Percentiles rank a stretch among this genome's conserved stretches.
Evolutionary conservation across 352 stramenopile species (phyloP).

Genomic region (Phytophthora cactorum): DNA sequence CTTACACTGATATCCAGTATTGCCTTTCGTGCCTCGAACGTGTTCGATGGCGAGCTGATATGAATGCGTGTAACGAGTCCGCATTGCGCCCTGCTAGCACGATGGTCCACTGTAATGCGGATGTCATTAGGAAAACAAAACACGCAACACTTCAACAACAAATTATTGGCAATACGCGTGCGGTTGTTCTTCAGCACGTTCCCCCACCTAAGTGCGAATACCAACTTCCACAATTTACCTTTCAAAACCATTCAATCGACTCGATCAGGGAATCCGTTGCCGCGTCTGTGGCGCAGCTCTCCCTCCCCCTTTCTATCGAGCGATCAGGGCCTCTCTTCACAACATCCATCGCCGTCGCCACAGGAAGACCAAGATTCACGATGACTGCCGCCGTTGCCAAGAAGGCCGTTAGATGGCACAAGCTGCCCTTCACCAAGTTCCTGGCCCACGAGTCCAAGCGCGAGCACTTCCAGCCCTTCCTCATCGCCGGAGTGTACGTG

Average conservation of each 20-base stretch:
- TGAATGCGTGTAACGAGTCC: too few species aligned
- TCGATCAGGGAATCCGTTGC: constrained; percentile 11
- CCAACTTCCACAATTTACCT: neutral
- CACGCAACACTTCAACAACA: neutral
- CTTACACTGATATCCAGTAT: too few species aligned
- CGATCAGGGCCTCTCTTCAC: constrained; percentile 30
- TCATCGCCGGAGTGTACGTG: constrained; percentile 76
- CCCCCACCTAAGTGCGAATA: constrained; percentile 20
- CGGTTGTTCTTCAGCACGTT: neutral
- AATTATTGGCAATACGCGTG: too few species aligned
- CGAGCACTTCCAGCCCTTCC: constrained; percentile 86
- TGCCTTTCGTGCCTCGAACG: too few species aligned
- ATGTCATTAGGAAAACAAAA: too few species aligned
- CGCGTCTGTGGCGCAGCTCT: constrained; percentile 12
- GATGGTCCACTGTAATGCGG: too few species aligned
- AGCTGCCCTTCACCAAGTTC: constrained; percentile 80
- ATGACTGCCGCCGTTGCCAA: constrained; percentile 56
- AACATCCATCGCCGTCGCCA: constrained; percentile 26
- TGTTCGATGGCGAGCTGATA: too few species aligned
- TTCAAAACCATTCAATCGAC: neutral
- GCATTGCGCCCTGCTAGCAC: too few species aligned
- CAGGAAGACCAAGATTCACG: constrained; percentile 24
- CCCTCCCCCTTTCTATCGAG: constrained; percentile 14
- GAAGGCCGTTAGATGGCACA: constrained; percentile 87
- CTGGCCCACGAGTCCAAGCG: constrained; percentile 77